Conservation (phyloP, 495 filamentous ascomycete species). For the Penicillium simplicissimum region DNA sequence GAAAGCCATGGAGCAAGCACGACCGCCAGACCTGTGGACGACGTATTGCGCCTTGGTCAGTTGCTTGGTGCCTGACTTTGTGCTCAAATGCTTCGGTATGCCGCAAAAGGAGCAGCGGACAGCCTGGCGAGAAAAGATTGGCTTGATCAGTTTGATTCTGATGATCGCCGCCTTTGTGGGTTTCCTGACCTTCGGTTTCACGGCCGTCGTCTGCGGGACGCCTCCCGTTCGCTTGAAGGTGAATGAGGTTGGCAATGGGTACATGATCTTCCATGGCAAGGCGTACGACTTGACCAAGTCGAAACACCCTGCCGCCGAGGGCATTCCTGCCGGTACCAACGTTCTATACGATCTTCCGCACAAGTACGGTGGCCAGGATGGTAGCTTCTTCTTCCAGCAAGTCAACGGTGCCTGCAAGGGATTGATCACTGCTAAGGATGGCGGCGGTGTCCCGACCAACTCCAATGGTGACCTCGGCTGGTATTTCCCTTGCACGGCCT, state of each 20-base stretch:
- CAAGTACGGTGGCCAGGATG: constrained; percentile 83
- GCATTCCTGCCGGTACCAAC: constrained; percentile 69
- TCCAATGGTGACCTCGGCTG: constrained; percentile 75
- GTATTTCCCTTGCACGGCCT: constrained; percentile 93
- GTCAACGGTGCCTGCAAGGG: constrained; percentile 98
- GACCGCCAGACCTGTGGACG: constrained; percentile 88
- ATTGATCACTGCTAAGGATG: constrained; percentile 69
- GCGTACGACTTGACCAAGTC: constrained; percentile 81
- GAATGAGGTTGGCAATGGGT: constrained; percentile 76
- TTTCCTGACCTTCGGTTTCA: constrained; percentile 97
- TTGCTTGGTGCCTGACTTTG: constrained; percentile 88
- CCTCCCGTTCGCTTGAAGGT: constrained; percentile 69
- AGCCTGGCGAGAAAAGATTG: constrained; percentile 99
- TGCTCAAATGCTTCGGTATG: constrained; percentile 84
- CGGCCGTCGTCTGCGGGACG: constrained; percentile 75
- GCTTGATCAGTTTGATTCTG: constrained; percentile 89
- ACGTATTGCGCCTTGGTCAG: constrained; percentile 92
- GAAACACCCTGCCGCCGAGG: constrained; percentile 71
- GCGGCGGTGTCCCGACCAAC: constrained; percentile 80
- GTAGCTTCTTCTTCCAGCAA: constrained; percentile 97
- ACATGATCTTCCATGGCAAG: constrained; percentile 93
- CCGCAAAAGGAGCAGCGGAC: constrained; percentile 83
- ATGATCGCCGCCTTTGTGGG: constrained; percentile 87
- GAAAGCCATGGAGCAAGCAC: constrained; percentile 66
- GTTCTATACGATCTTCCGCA: constrained; percentile 81